A percentile compares a stretch with the other conserved stretches of the same genome.
These are phyloP conservation scores for Didymella lethalis DNA, from an alignment of 2,329 filamentous ascomycete species.

Conservation along the genomic window DNA sequence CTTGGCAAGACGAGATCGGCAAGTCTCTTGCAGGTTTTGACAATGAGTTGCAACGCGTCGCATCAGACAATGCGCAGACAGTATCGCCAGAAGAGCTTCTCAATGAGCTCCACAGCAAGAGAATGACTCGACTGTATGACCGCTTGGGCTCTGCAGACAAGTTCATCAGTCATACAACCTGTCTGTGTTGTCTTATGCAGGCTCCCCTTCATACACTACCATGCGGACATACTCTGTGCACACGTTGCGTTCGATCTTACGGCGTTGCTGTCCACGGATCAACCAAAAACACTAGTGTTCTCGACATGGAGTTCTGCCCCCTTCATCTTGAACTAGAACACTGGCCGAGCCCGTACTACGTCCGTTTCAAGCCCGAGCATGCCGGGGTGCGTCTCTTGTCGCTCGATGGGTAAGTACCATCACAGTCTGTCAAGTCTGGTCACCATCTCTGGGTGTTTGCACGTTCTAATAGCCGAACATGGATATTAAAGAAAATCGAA, in stretches of 20 bases:
- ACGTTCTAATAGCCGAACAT: not conserved
- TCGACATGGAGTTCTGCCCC: slow-evolving; percentile 29
- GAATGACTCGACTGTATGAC: slow-evolving; percentile 2
- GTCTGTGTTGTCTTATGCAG: slow-evolving; percentile 58
- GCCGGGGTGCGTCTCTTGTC: slow-evolving; percentile 52
- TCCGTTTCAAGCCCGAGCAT: slow-evolving; percentile 45
- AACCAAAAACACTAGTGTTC: not conserved
- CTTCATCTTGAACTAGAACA: slow-evolving; percentile 29
- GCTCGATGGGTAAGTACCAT: slow-evolving; percentile 52
- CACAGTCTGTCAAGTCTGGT: not conserved
- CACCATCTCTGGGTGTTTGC: not conserved
- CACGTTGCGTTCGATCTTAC: slow-evolving; percentile 39
- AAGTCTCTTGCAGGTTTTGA: not conserved
- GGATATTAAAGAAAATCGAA: not conserved
- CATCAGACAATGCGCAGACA: not conserved
- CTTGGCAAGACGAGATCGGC: not conserved
- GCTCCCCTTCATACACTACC: slow-evolving; percentile 55
- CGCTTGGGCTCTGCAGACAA: slow-evolving; percentile 18
- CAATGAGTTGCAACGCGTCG: not conserved
- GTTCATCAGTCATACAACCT: slow-evolving; percentile 55
- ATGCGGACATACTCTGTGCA: slow-evolving; percentile 59
- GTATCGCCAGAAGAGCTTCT: not conserved
- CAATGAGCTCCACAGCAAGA: not conserved
- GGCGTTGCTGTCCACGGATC: not conserved
- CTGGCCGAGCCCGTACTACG: slow-evolving; percentile 15